A percentile compares a stretch with the other conserved stretches of the same genome.
Conservation (phyloP, 257 asterid species). For the Anisodus acutangulus region DNA sequence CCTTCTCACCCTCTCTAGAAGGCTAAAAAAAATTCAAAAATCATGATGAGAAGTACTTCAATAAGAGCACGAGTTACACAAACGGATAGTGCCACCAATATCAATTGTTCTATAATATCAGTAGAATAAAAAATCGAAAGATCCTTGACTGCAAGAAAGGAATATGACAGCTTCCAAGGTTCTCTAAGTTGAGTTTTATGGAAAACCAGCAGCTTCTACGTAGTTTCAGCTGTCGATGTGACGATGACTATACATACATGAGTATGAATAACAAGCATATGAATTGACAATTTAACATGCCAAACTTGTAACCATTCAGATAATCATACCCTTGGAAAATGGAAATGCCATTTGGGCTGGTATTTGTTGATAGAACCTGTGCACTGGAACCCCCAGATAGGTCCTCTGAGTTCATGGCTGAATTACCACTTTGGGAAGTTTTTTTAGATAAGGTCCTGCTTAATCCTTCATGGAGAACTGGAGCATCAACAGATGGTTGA, state of each 20-base stretch:
- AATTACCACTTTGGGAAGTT: conserved; percentile 41
- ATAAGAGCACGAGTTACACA: not conserved
- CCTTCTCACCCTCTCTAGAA: conserved; percentile 64
- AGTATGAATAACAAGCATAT: conserved; percentile 3
- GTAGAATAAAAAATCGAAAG: not conserved
- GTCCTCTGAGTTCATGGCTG: conserved; percentile 16
- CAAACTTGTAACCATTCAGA: not conserved
- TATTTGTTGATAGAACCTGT: conserved; percentile 45
- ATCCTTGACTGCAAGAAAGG: conserved; percentile 8
- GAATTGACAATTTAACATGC: not conserved
- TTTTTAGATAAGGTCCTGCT: conserved; percentile 46
- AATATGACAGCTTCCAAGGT: not conserved
- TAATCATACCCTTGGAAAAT: conserved; percentile 80
- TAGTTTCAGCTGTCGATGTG: not conserved
- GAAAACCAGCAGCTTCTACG: not conserved
- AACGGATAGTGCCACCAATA: not conserved
- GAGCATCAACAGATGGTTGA: conserved; percentile 56
- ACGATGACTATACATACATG: not conserved
- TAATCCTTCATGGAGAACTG: conserved; percentile 58
- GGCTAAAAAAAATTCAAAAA: conserved; percentile 34
- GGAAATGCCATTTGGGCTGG: conserved; percentile 62
- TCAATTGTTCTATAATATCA: not conserved
- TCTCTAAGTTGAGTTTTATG: not conserved
- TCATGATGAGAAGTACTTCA: not conserved
- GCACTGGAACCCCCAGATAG: conserved; percentile 34